A percentile compares a stretch with the other conserved stretches of the same genome.
Conservation (phyloP, 441 rosid species). For the Omphalea diandra region DNA sequence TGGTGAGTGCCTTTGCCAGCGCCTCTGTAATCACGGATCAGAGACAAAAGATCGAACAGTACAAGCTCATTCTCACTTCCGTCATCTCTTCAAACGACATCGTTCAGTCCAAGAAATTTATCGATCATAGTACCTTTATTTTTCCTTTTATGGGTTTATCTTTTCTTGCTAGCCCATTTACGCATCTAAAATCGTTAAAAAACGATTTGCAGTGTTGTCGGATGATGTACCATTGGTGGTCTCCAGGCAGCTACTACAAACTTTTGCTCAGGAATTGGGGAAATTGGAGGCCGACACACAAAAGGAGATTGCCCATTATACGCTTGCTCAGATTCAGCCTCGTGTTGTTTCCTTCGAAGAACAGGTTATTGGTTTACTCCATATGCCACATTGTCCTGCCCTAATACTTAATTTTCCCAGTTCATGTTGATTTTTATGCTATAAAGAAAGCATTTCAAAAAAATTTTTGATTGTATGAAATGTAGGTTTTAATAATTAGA, state of each 20-base stretch:
- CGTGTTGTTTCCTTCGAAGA: slow-evolving; percentile 99
- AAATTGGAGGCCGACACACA: slow-evolving; percentile 77
- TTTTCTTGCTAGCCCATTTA: background rate
- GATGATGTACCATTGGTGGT: slow-evolving; percentile 94
- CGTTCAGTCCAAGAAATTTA: slow-evolving; percentile 72
- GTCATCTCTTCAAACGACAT: slow-evolving; percentile 83
- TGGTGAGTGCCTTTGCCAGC: slow-evolving; percentile 78
- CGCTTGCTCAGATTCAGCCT: slow-evolving; percentile 93
- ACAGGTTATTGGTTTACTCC: slow-evolving; percentile 57
- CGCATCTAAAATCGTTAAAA: background rate
- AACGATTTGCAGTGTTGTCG: slow-evolving; percentile 64
- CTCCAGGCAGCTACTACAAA: slow-evolving; percentile 93
- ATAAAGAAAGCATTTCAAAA: too few relatives aligned
- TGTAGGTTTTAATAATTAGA: slow-evolving; percentile 81
- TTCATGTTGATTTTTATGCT: background rate
- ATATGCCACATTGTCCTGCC: background rate
- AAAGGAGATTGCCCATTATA: slow-evolving; percentile 86
- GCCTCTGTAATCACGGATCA: slow-evolving; percentile 86
- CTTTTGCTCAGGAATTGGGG: slow-evolving; percentile 82
- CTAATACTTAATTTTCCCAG: background rate
- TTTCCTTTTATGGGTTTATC: slow-evolving; percentile 13
- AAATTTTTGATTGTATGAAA: slow-evolving; percentile 5
- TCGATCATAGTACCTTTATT: slow-evolving; percentile 69
- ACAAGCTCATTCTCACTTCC: slow-evolving; percentile 78
- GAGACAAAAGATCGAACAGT: slow-evolving; percentile 99